These are phyloP conservation scores for Sphaerobolus stellatus DNA, from an alignment of 1,284 basidiomycete genomes.

Conservation along the genomic window DNA sequence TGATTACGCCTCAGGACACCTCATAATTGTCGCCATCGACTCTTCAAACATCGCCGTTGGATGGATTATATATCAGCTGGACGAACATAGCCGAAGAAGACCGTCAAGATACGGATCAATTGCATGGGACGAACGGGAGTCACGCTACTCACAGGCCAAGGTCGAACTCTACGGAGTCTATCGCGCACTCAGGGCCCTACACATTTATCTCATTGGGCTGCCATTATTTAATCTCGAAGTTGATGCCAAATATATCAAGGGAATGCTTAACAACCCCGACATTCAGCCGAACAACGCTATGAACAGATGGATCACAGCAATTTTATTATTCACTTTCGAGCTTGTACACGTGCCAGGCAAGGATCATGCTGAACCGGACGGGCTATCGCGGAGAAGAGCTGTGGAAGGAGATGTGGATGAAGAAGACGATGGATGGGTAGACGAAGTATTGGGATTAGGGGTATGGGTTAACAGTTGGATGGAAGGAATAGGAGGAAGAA, in stretches of 20 bases:
- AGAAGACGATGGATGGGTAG: background rate
- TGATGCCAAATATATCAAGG: conserved; percentile 14
- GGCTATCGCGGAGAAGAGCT: conserved; percentile 30
- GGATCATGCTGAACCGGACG: conserved; percentile 30
- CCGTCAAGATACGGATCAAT: conserved; percentile 30
- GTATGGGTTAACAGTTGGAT: background rate
- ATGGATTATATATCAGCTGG: conserved; percentile 30
- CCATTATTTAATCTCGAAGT: conserved; percentile 31
- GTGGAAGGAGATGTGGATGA: background rate
- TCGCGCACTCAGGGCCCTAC: conserved; percentile 26
- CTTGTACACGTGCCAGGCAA: conserved; percentile 32
- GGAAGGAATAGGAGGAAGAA: background rate
- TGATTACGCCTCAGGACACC: conserved; percentile 11
- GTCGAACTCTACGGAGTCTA: conserved; percentile 42
- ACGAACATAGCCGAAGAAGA: conserved; percentile 20
- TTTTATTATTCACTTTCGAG: conserved; percentile 36
- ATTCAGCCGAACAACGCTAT: conserved; percentile 34
- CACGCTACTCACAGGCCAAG: conserved; percentile 41
- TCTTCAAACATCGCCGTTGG: conserved; percentile 36
- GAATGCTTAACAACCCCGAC: conserved; percentile 39
- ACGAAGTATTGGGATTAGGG: background rate
- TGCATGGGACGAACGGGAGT: conserved; percentile 27
- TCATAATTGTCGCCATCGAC: conserved; percentile 33
- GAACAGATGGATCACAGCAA: conserved; percentile 41
- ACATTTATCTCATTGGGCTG: conserved; percentile 34